A percentile compares a stretch with the other conserved stretches of the same genome.
phyloP scores from a whole-genome alignment of 257 asterid species.

The Solanum chaucha region DNA sequence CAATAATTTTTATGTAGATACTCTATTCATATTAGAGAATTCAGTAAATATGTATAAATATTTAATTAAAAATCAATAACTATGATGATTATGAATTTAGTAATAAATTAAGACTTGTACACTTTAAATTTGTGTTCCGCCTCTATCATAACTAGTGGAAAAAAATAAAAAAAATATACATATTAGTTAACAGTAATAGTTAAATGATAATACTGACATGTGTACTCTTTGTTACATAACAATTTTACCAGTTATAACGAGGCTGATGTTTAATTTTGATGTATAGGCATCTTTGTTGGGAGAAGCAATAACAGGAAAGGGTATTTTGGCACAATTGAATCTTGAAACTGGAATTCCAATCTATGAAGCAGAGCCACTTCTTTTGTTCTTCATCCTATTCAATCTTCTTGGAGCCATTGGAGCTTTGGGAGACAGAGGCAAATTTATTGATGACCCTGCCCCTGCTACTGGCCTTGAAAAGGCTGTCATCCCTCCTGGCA shows the following conservation, averaged over 20 bases:
- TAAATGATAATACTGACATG: too few species aligned
- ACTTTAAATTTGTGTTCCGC: too few species aligned
- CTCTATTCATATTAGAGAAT: background rate
- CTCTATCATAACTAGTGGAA: background rate
- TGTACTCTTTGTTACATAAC: too few species aligned
- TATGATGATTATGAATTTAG: too few species aligned
- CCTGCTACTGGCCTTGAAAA: constrained; percentile 48
- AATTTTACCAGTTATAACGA: too few species aligned
- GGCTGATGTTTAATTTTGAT: background rate
- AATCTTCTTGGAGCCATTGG: constrained; percentile 94
- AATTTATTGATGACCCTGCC: constrained; percentile 62
- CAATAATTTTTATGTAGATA: too few species aligned
- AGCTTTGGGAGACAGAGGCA: constrained; percentile 93
- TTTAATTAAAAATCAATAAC: too few species aligned
- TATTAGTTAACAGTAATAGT: background rate
- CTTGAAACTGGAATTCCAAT: constrained; percentile 93
- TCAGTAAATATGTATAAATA: too few species aligned
- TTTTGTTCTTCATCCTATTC: constrained; percentile 80
- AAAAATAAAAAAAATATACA: too few species aligned
- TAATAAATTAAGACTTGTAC: too few species aligned
- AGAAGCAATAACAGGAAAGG: constrained; percentile 93
- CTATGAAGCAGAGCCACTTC: constrained; percentile 52
- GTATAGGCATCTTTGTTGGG: constrained; percentile 76
- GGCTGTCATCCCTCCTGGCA: constrained; percentile 78
- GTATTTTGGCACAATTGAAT: constrained; percentile 70